Conservation (phyloP, 2,329 filamentous ascomycete species). For the Graphilbum sp. region DNA sequence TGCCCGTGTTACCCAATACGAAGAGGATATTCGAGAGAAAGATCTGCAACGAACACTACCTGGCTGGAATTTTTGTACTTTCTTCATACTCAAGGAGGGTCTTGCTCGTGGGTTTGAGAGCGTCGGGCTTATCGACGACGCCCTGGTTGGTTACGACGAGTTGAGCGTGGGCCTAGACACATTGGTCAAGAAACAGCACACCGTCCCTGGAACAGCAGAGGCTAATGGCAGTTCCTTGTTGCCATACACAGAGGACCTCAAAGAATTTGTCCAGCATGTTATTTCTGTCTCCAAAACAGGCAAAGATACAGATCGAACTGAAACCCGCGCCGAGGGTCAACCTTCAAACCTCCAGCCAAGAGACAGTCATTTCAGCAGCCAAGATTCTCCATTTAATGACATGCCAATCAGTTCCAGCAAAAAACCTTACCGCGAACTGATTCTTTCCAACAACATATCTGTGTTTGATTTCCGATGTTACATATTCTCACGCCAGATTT, state of each 20-base stretch:
- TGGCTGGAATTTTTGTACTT: constrained; percentile 98
- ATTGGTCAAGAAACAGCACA: constrained; percentile 58
- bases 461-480: constrained; percentile 92
- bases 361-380: background rate
- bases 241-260: constrained; percentile 57
- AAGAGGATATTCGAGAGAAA: constrained; percentile 91
- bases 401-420: constrained; percentile 46
- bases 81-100: constrained; percentile 95
- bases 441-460: constrained; percentile 87
- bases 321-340: constrained; percentile 22
- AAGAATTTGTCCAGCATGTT: constrained; percentile 36
- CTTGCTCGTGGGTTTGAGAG: constrained; percentile 89
- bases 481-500: constrained; percentile 78
- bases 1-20: constrained; percentile 78
- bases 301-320: too few relatives aligned
- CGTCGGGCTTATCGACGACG: constrained; percentile 89
- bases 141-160: constrained; percentile 87
- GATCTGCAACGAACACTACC: constrained; percentile 74
- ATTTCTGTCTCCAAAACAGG: constrained; percentile 19
- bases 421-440: constrained; percentile 81
- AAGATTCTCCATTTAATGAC: constrained; percentile 20
- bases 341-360: constrained; percentile 33
- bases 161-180: constrained; percentile 74
- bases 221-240: constrained; percentile 60
- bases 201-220: constrained; percentile 37